Evolutionary conservation across 805 yeast species (phyloP), one percentile per base, ranked within the genome.

Genomic region (Hyphopichia homilentoma): DNA sequence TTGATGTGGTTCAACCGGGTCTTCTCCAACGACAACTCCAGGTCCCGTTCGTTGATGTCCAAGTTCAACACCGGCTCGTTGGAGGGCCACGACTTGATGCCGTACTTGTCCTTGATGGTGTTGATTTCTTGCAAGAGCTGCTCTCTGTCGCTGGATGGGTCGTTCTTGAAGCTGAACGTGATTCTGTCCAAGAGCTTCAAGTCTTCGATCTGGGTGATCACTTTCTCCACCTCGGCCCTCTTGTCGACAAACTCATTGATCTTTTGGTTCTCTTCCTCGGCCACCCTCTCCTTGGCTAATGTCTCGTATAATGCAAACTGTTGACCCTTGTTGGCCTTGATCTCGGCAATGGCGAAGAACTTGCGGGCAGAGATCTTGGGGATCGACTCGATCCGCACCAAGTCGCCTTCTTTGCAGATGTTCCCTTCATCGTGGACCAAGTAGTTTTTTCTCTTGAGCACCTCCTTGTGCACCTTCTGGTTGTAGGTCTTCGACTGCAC

Each of bases 361-460:
- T 90, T 90, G 38, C 81, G 70, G 12, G 89, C 75, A 12, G 95
- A 81, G 25, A 88, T 61, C 25, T 95, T 95, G 43, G 96, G 81
- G 22, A 88, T 82, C 21, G 86, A 76, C 59, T 90, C 95, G 36
- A 90, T 86, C 59, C 97, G 78, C 11, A 93, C 97, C 41, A 90
- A 68, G 65, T 90, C 98, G 27, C 98, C 98, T 57, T 88, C 96
- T 54, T 88, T 81, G 47, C 96, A 85, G 32, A 87, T 72, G 51
- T 85, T 81, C 18, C 85, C 87, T 64, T 90, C 96, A 57, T 90
- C 98, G 58, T 90, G 98, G 12, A 88, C 97, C 38, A 90, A 64
- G 57, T 77, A 88, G 51, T 86, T 94, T 50, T 83, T 84, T 65
- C 88, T 77, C 50, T 75, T 79, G 49, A 84, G 65, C 45, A 85